phyloP scores from a whole-genome alignment of 2,329 filamentous ascomycete genomes.

The Penicillium paneum region DNA sequence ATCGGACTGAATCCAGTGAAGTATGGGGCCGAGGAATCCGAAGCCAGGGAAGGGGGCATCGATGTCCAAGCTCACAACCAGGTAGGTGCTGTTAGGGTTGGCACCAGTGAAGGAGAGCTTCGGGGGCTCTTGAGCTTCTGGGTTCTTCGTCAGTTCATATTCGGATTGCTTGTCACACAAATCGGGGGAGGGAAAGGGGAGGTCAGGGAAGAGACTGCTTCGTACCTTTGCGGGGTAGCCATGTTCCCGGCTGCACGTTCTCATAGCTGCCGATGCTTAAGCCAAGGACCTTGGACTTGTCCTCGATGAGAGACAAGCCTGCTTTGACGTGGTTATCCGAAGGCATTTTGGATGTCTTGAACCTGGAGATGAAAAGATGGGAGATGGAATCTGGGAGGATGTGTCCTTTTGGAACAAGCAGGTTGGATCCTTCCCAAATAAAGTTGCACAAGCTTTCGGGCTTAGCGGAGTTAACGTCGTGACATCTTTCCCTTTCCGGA shows the following conservation, averaged over 20 bases:
- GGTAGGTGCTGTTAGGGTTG: conserved; percentile 21
- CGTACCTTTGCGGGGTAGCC: conserved; percentile 32
- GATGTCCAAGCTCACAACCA: conserved; percentile 28
- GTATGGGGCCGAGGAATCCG: conserved; percentile 26
- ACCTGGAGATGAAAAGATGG: not conserved
- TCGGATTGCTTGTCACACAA: not conserved
- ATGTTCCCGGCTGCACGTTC: conserved; percentile 30
- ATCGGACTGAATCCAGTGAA: conserved; percentile 35
- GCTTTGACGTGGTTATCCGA: conserved; percentile 13
- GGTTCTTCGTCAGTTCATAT: not conserved
- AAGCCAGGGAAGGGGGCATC: conserved; percentile 34
- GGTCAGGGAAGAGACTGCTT: fast-evolving
- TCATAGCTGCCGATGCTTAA: conserved; percentile 27
- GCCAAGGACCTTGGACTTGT: conserved; percentile 34
- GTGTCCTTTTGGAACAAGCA: not conserved
- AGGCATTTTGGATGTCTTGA: conserved; percentile 13
- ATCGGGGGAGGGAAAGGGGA: not conserved
- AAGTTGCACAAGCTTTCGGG: conserved; percentile 6
- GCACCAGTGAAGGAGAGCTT: conserved; percentile 17
- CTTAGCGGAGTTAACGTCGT: conserved; percentile 4
- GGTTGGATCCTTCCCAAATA: not conserved
- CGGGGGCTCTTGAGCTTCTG: conserved; percentile 23
- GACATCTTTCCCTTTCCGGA: not conserved
- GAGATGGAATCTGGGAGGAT: not conserved
- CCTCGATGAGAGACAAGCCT: conserved; percentile 28